Conservation (phyloP, 768 basidiomycete genomes). For the Hygrocybe coccinea region DNA sequence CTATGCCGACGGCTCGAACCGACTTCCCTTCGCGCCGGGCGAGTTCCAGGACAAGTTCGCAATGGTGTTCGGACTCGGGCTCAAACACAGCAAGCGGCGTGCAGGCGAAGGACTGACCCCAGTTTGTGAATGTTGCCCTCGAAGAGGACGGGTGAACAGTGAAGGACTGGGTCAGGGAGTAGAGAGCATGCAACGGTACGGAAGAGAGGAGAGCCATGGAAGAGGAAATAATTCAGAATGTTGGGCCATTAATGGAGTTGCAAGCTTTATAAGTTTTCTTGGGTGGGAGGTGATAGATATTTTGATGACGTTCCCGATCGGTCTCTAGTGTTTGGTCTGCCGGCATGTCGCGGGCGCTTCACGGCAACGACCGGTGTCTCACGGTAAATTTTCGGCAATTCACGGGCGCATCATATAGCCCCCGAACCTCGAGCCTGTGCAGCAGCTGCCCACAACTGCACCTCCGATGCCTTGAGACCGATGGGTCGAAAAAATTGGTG, state of each 20-base stretch:
- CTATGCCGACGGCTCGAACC: conserved; percentile 81
- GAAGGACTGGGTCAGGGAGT: conserved; percentile 50
- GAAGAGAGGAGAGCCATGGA: conserved; percentile 28
- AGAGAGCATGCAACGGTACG: conserved; percentile 46
- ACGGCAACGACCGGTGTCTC: conserved; percentile 8
- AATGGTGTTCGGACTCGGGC: conserved; percentile 65
- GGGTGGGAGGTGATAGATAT: conserved; percentile 16
- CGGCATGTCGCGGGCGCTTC: background rate
- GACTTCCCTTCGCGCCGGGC: conserved; percentile 66
- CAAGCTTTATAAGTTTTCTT: conserved; percentile 36
- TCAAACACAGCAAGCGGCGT: conserved; percentile 67
- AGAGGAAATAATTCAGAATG: conserved; percentile 30
- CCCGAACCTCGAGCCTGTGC: too few relatives aligned
- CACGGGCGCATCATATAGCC: background rate
- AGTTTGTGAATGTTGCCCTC: conserved; percentile 65
- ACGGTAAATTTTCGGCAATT: background rate
- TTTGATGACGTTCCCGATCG: conserved; percentile 15
- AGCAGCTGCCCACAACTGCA: too few relatives aligned
- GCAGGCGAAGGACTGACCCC: conserved; percentile 79
- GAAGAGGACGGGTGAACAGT: conserved; percentile 41
- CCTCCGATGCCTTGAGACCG: too few relatives aligned
- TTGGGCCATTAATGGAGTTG: conserved; percentile 23
- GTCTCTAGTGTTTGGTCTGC: conserved; percentile 17
- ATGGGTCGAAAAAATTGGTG: too few relatives aligned
- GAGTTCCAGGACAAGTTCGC: conserved; percentile 72